Evolutionary conservation across 2,329 filamentous ascomycete species (phyloP).

Genomic region (Pseudogymnoascus sp.): DNA sequence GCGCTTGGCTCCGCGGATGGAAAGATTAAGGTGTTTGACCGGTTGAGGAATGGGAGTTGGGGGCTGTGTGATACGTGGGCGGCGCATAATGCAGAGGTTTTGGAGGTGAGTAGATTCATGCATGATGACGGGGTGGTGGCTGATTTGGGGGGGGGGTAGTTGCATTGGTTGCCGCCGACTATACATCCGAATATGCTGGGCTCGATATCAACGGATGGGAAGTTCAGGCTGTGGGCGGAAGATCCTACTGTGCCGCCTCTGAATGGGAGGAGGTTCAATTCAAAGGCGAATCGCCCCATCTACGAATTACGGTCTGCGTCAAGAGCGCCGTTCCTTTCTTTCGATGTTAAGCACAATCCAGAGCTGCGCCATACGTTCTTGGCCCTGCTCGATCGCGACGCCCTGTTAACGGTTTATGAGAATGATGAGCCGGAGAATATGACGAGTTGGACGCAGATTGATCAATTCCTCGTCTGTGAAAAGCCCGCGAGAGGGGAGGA

Average conservation of each 20-base stretch:
- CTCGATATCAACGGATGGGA: constrained; percentile 81
- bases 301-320: constrained; percentile 23
- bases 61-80: constrained; percentile 77
- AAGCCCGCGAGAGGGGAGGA: constrained; percentile 73
- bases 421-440: constrained; percentile 78
- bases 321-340: constrained; percentile 54
- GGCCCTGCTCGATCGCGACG: constrained; percentile 76
- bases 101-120: constrained; percentile 54
- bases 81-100: constrained; percentile 82
- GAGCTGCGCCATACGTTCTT: constrained; percentile 75
- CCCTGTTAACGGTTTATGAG: constrained; percentile 71
- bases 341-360: constrained; percentile 77
- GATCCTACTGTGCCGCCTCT: constrained; percentile 69
- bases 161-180: constrained; percentile 88
- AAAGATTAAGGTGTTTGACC: constrained; percentile 84
- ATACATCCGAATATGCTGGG: constrained; percentile 79
- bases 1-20: constrained; percentile 88
- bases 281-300: constrained; percentile 55
- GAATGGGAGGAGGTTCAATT: constrained; percentile 72
- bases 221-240: constrained; percentile 88
- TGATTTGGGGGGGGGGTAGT: constrained; percentile 39
- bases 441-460: constrained; percentile 64
- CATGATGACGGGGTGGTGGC: background rate
- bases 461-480: constrained; percentile 65
- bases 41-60: constrained; percentile 70